phyloP scores from a whole-genome alignment of 441 rosid genomes.

The Populus hybrid region DNA sequence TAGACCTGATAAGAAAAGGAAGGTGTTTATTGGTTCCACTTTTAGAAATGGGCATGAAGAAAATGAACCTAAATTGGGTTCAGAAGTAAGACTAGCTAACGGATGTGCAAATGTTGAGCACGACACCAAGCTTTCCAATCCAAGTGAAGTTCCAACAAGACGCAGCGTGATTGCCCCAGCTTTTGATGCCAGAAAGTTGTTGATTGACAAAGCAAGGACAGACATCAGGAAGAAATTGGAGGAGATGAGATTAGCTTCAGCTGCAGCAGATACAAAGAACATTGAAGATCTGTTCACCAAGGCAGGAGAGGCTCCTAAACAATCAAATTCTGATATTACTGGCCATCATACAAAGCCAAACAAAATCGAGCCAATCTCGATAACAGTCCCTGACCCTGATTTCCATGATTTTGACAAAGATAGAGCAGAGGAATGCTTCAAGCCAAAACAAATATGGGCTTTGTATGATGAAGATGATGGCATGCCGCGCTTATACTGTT shows the following conservation, averaged over 20 bases:
- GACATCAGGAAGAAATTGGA: slow-evolving; percentile 66
- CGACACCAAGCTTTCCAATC: slow-evolving; percentile 44
- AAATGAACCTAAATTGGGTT: slow-evolving; percentile 32
- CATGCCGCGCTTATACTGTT: slow-evolving; percentile 94
- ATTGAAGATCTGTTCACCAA: slow-evolving; percentile 28
- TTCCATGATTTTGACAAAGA: slow-evolving; percentile 94
- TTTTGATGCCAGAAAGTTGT: slow-evolving; percentile 77
- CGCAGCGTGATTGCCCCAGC: slow-evolving; percentile 55
- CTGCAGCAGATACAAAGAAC: slow-evolving; percentile 26
- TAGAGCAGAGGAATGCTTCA: slow-evolving; percentile 87
- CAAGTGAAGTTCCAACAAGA: slow-evolving; percentile 43
- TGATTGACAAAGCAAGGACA: slow-evolving; percentile 72
- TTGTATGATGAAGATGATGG: slow-evolving; percentile 96
- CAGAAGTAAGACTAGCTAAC: slow-evolving; percentile 41
- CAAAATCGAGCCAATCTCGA: slow-evolving; percentile 46
- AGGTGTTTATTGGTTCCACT: slow-evolving; percentile 39
- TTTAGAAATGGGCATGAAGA: slow-evolving; percentile 51
- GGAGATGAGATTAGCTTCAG: slow-evolving; percentile 49
- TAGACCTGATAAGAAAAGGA: slow-evolving; percentile 78
- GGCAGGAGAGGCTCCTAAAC: slow-evolving; percentile 30
- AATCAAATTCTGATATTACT: slow-evolving; percentile 28
- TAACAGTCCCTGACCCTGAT: slow-evolving; percentile 89
- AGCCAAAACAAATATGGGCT: slow-evolving; percentile 99
- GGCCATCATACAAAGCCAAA: slow-evolving; percentile 39
- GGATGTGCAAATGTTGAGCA: slow-evolving; percentile 32